Evolutionary conservation across 306 rosid species (phyloP), one percentile per base, ranked within the genome.

Genomic region (Dalbergia oliveri): DNA sequence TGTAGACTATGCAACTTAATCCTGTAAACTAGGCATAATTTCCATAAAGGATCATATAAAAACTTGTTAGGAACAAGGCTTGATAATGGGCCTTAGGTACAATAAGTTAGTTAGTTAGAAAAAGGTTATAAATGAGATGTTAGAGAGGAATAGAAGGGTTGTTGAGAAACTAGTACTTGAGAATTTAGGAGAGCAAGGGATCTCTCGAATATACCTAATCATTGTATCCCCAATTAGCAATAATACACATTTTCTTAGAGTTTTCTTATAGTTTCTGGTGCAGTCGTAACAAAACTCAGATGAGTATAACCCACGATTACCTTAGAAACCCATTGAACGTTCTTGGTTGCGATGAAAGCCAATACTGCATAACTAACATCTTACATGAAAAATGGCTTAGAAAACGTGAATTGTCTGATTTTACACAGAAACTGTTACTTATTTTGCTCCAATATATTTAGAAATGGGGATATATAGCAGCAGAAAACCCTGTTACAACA

Each of bases 401-500:
- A 79, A 44, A 53, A 33, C 12, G 18, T 12, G n/a, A 75, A 47
- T 16, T 43, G n/a, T 54, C 76, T n/a, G 50, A 67, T 67, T 75
- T 53, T 67, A 74, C 53, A 68, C 15, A 6, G 64, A 58, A 84
- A 57, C 3, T 14, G 16, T 39, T 56, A 66, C 68, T 79, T 64
- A 72, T 47, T 73, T 45, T 57, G 78, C 79, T 69, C 69, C 73
- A 35, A 57, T 72, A 56, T 78, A 51, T 64, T 58, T 18, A 33
- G 3, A 79, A 34, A 74, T 26, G 16, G 41, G 34, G 37, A 12
- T 31, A 76, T 54, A 72, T n/a, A 26, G 11, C 47, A 56, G 63
- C 64, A 75, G 31, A 73, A 69, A 50, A 66, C 39, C 43, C 57
- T 64, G 61, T 51, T 77, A 84, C 72, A 53, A 79, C 34, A 72